These are phyloP conservation scores for Amoebophrya sp. DNA, from an alignment of 169 alveolate genomes.

Conservation along the genomic window DNA sequence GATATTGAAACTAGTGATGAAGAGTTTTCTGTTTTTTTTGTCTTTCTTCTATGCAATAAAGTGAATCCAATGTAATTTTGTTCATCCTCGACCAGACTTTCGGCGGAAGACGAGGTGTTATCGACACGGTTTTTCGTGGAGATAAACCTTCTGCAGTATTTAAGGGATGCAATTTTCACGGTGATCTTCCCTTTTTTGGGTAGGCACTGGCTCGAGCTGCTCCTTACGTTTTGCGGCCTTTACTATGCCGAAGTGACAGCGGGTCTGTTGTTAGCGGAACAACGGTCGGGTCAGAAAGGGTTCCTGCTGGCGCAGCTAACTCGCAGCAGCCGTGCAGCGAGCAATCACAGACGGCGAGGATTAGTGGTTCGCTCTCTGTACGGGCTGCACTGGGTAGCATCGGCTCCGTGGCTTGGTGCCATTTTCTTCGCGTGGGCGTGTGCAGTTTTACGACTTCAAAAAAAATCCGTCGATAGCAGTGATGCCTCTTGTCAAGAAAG, in stretches of 20 bases:
- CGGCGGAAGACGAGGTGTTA: background rate
- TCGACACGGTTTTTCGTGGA: background rate
- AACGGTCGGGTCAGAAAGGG: background rate
- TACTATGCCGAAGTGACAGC: background rate
- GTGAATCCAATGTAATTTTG: too few species aligned
- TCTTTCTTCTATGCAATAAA: too few species aligned
- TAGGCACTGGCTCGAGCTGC: background rate
- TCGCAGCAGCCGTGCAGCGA: conserved; percentile 1
- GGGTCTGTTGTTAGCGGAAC: background rate
- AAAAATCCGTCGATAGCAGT: too few species aligned
- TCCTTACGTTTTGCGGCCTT: background rate
- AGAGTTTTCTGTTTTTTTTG: too few species aligned
- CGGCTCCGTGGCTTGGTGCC: background rate
- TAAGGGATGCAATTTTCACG: background rate
- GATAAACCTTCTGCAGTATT: background rate
- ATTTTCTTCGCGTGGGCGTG: background rate
- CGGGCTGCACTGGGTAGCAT: background rate
- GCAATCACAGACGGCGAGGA: background rate
- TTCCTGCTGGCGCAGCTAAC: background rate
- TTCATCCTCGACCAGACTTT: too few species aligned
- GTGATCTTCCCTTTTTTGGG: conserved; percentile 8
- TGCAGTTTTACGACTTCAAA: background rate
- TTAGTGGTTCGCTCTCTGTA: background rate
- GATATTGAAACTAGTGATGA: too few species aligned
- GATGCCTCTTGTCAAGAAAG: too few species aligned